Evolutionary conservation across 1,284 basidiomycete species (phyloP), one percentile per base, ranked within the genome.

Genomic region (Cutaneotrichosporon curvatum): DNA sequence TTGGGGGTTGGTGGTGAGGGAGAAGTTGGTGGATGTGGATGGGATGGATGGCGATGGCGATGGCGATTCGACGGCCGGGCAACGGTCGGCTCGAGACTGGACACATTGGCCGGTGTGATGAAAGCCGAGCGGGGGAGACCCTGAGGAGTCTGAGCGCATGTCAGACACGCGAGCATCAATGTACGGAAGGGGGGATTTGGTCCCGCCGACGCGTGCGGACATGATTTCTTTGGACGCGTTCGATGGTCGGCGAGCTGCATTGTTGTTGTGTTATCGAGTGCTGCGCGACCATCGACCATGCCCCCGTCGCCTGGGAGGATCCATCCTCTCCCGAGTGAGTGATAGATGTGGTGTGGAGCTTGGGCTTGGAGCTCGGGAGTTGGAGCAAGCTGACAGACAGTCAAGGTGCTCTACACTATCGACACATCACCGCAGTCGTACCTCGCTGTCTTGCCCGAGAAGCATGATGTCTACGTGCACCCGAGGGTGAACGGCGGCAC

Each of bases 331-430:
- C 67, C 67, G 19, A 54, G 65, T 62, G 28, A 47, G 61, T 50
- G 4, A 7, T n/a, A n/a, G 25, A 7, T 28, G 25, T 28, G 25
- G 8, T 28, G 25, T 28, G 25, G 25, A 28, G 25, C 7, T 28
- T n/a, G n/a, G 25, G 7, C 12, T 28, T 28, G 25, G 25, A 28
- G 25, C 25, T 28, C 12, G 25, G 25, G 25, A 12, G 4, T 0
- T 37, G 12, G n/a, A n/a, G n/a, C n/a, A n/a, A 16, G 21, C 37
- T 45, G n/a, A 45, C 43, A 6, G 4, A 4, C 47, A 70, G 67
- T 70, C 53, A 68, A 68, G 53, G 63, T 70, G 12, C 55, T 68
- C 21, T 70, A 70, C 48, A 63, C 54, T 9, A 51, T 70, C 35
- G 65, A 68, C 45, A 60, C 59, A 3, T 56, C 57, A 4, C 47